Conservation (phyloP, 2,329 filamentous ascomycete species). For the Nannizziopsis arthrosporioides region DNA sequence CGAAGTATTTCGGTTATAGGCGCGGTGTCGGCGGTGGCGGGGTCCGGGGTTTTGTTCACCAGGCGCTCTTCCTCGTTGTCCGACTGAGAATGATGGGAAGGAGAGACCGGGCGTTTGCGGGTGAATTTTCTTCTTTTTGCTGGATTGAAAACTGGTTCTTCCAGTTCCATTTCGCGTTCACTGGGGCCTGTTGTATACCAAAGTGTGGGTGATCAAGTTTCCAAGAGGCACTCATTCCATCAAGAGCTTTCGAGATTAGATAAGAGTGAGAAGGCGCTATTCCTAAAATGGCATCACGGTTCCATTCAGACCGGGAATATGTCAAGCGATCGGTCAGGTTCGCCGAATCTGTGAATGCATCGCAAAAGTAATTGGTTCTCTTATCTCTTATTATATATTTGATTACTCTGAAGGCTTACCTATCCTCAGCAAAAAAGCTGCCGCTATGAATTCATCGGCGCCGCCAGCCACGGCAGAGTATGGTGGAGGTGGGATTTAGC, state of each 20-base stretch:
- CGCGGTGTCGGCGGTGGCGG: slow-evolving; percentile 9
- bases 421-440: background rate
- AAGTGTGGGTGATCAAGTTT: too few relatives aligned
- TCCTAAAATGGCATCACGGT: slow-evolving; percentile 5
- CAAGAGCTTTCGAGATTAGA: slow-evolving; percentile 4
- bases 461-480: slow-evolving; percentile 39
- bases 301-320: background rate
- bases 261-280: slow-evolving; percentile 6
- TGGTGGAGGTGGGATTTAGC: slow-evolving; percentile 33
- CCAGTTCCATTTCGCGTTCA: slow-evolving; percentile 12
- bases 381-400: background rate
- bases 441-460: slow-evolving; percentile 32
- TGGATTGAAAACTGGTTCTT: slow-evolving; percentile 35
- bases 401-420: background rate
- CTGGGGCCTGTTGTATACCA: background rate
- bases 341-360: background rate
- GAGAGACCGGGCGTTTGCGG: slow-evolving; percentile 30
- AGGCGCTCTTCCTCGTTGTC: background rate
- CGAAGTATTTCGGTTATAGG: slow-evolving; percentile 27
- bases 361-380: background rate
- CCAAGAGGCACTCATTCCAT: too few relatives aligned
- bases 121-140: slow-evolving; percentile 42
- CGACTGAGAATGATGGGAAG: background rate
- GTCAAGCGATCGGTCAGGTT: background rate
- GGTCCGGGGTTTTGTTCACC: background rate